A percentile compares a stretch with the other conserved stretches of the same genome.
Evolutionary conservation across 2,329 filamentous ascomycete genomes (phyloP).

Genomic region (Colletotrichum sp.): DNA sequence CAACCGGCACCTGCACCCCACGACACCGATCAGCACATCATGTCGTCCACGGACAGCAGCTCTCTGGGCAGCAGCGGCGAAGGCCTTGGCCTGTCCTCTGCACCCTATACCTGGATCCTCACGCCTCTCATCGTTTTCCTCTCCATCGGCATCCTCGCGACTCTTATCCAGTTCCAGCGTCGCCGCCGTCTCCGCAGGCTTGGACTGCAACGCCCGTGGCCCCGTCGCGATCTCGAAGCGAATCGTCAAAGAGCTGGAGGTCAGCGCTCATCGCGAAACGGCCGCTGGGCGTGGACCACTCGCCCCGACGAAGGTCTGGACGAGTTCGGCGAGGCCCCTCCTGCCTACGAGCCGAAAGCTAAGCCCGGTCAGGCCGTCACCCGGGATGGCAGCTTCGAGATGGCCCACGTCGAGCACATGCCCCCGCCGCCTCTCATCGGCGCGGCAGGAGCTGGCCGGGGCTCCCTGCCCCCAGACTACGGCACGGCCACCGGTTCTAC

Average conservation of each 20-base stretch:
- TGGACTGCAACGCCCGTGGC: conserved; percentile 13
- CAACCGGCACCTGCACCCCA: not conserved
- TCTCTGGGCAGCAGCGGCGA: not conserved
- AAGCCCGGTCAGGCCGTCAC: conserved; percentile 25
- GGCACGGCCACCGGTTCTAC: conserved; percentile 6
- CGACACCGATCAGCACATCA: not conserved
- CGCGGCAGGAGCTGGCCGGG: not conserved
- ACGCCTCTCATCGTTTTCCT: conserved; percentile 52
- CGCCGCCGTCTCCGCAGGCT: conserved; percentile 32
- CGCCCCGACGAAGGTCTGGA: conserved; percentile 61
- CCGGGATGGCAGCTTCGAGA: conserved; percentile 13
- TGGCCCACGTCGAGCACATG: conserved; percentile 9
- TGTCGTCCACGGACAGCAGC: conserved; percentile 4
- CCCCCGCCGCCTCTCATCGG: not conserved
- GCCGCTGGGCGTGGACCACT: conserved; percentile 25
- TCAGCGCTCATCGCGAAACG: conserved; percentile 12
- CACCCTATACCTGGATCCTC: conserved; percentile 63
- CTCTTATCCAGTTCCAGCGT: conserved; percentile 49
- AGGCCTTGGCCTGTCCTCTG: conserved; percentile 38
- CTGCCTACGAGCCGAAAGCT: conserved; percentile 55
- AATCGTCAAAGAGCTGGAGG: conserved; percentile 4
- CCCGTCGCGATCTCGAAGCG: conserved; percentile 25
- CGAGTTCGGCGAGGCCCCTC: conserved; percentile 68
- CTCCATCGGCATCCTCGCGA: conserved; percentile 39
- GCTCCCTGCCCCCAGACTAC: conserved; percentile 13